Evolutionary conservation across 169 alveolate species (phyloP), one percentile per base, ranked within the genome.

Genomic region (Theileria parva): DNA sequence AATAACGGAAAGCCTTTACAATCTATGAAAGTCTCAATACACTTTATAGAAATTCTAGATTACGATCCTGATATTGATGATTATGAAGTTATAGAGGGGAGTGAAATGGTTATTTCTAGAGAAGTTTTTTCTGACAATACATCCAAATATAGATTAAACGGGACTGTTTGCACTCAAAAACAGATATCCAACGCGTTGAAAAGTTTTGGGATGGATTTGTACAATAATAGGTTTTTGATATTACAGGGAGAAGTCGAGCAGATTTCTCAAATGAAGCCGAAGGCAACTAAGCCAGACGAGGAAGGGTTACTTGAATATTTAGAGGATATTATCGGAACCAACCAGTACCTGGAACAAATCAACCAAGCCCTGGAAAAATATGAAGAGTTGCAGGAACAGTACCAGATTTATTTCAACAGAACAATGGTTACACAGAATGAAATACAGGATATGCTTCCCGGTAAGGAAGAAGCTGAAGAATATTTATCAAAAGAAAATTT

Each of bases 181-280:
- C 98, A 97, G 61, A 97, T 98, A 12, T 92, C 92, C 17, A 93
- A 92, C 25, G 79, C 93, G 39, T 92, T 98, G 59, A 93, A 88
- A 85, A 70, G 83, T 51, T 95, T 95, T 77, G 99, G 99, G 21
- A 96, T 98, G 44, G 99, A 97, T 83, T 88, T 98, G 60, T 95
- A 94, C 30, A 98, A 97, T 81, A 97, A 96, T 65, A 91, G 99
- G 63, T 98, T 96, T 78, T 77, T 93, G 25, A 93, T 93, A 28
- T 86, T 97, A 65, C 98, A 98, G 86, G 99, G 99, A 7, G 99
- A 98, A 84, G 99, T 98, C 23, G 99, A 97, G 81, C 95, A 96
- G 70, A 96, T 98, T 21, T 95, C 99, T 3, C 92, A 95, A 85
- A 97, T 97, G 99, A 97, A 96, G 69, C 99, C 99, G 25, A 97